Evolutionary conservation across 345 rosid species (phyloP).

Genomic region (Syzygium jambos): DNA sequence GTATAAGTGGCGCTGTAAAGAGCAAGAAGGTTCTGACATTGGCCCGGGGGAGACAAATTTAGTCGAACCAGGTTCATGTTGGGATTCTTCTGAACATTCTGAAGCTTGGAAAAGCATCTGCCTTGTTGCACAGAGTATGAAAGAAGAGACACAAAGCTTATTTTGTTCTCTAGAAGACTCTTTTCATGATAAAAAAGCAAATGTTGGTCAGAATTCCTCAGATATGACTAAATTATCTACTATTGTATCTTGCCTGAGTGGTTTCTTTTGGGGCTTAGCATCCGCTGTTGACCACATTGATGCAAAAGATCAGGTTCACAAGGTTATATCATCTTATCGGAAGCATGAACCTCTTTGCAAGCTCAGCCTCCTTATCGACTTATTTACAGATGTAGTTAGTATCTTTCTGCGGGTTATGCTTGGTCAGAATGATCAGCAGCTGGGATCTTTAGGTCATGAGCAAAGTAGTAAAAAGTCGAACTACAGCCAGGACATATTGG

Average conservation of each 20-base stretch:
- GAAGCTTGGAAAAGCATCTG: slow-evolving; percentile 38
- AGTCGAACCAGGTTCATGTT: slow-evolving; percentile 4
- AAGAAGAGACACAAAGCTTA: slow-evolving; percentile 43
- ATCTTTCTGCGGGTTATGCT: slow-evolving; percentile 26
- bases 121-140: slow-evolving; percentile 35
- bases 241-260: slow-evolving; percentile 54
- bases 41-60: slow-evolving; percentile 6
- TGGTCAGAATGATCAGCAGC: slow-evolving; percentile 22
- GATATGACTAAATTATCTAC: slow-evolving; percentile 39
- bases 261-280: slow-evolving; percentile 83
- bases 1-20: slow-evolving; percentile 8
- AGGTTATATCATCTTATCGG: slow-evolving; percentile 25
- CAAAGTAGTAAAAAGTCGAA: slow-evolving; percentile 7
- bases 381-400: slow-evolving; percentile 35
- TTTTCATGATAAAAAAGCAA: slow-evolving; percentile 14
- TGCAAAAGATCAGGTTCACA: slow-evolving; percentile 19
- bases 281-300: slow-evolving; percentile 33
- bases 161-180: slow-evolving; percentile 30
- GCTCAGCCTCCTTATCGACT: slow-evolving; percentile 20
- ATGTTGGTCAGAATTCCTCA: slow-evolving; percentile 16
- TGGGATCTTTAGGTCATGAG: slow-evolving; percentile 13
- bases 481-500: slow-evolving; percentile 1
- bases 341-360: slow-evolving; percentile 27
- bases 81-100: slow-evolving; percentile 14
- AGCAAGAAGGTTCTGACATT: slow-evolving; percentile 15